phyloP scores from a whole-genome alignment of 306 rosid genomes.

The Morella rubra region DNA sequence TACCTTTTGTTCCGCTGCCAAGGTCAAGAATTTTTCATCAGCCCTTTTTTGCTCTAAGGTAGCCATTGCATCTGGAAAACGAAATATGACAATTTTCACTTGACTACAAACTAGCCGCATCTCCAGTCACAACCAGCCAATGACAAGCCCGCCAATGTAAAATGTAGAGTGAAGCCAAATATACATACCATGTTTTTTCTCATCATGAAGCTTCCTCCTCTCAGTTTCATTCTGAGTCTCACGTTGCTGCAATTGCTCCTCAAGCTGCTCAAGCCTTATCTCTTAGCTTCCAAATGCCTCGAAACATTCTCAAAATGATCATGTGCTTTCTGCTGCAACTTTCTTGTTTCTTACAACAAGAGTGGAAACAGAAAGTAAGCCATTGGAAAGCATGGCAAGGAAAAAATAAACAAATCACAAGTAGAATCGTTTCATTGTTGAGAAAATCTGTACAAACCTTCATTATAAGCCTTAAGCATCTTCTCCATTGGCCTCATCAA shows the following conservation, averaged over 20 bases:
- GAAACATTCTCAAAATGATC: slow-evolving; percentile 33
- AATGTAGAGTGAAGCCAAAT: no score
- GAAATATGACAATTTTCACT: not conserved
- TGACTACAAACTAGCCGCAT: not conserved
- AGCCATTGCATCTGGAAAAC: slow-evolving; percentile 67
- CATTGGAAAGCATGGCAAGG: slow-evolving; percentile 1
- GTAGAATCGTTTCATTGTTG: slow-evolving; percentile 14
- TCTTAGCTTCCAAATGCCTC: slow-evolving; percentile 42
- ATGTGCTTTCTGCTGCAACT: slow-evolving; percentile 37
- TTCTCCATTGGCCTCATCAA: slow-evolving; percentile 47
- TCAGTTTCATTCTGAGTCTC: slow-evolving; percentile 47
- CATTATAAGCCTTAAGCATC: slow-evolving; percentile 38
- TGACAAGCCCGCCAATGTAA: no score
- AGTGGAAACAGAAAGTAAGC: slow-evolving; percentile 24
- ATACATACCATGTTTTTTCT: slow-evolving; percentile 23
- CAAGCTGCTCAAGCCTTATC: slow-evolving; percentile 45
- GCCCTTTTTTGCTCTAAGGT: slow-evolving; percentile 62
- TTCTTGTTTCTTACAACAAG: slow-evolving; percentile 44
- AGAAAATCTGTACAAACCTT: slow-evolving; percentile 39
- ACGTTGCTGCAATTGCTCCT: slow-evolving; percentile 50
- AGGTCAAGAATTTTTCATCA: slow-evolving; percentile 52
- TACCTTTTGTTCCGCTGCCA: slow-evolving; percentile 72
- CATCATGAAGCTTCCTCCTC: slow-evolving; percentile 43
- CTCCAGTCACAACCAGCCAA: not conserved
- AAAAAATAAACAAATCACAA: slow-evolving; percentile 11